Conservation (phyloP, 2,329 filamentous ascomycete species). For the Aspergillus sp. region DNA sequence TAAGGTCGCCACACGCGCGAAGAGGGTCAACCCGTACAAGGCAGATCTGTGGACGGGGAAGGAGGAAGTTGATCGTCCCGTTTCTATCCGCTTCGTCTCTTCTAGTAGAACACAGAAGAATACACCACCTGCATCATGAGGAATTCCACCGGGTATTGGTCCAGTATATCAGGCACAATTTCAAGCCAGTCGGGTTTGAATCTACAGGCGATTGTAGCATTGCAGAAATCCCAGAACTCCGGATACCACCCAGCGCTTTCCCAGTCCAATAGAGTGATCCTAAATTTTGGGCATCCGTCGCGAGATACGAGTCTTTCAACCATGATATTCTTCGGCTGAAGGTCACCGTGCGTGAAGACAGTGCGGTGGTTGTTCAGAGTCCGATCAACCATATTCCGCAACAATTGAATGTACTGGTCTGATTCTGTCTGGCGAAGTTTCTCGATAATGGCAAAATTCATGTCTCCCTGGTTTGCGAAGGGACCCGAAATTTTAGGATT, state of each 20-base stretch:
- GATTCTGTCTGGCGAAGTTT: constrained; percentile 6
- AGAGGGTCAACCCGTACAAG: constrained; percentile 49
- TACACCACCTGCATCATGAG: constrained; percentile 7
- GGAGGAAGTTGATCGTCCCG: constrained; percentile 55
- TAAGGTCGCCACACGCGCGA: constrained; percentile 50
- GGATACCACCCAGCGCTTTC: constrained; percentile 11
- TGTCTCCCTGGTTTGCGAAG: constrained; percentile 9
- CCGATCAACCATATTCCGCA: constrained; percentile 7
- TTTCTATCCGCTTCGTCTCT: not conserved
- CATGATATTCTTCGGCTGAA: constrained; percentile 13
- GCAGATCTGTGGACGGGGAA: constrained; percentile 67
- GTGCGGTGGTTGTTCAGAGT: constrained; percentile 10
- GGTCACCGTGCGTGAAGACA: constrained; percentile 11
- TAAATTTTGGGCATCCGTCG: constrained; percentile 3
- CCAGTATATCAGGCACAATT: constrained; percentile 8
- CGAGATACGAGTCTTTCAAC: constrained; percentile 4
- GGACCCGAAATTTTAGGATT: constrained; percentile 9
- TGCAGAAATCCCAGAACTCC: constrained; percentile 13
- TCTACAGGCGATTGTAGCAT: constrained; percentile 9
- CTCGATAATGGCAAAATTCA: constrained; percentile 7
- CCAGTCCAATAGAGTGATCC: constrained; percentile 10
- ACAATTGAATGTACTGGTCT: constrained; percentile 9
- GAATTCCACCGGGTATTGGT: constrained; percentile 9
- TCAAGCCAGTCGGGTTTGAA: constrained; percentile 11
- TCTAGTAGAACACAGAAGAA: constrained; percentile 3